Evolutionary conservation across 2,329 filamentous ascomycete genomes (phyloP).

Genomic region (Cercospora zeae-maydis): DNA sequence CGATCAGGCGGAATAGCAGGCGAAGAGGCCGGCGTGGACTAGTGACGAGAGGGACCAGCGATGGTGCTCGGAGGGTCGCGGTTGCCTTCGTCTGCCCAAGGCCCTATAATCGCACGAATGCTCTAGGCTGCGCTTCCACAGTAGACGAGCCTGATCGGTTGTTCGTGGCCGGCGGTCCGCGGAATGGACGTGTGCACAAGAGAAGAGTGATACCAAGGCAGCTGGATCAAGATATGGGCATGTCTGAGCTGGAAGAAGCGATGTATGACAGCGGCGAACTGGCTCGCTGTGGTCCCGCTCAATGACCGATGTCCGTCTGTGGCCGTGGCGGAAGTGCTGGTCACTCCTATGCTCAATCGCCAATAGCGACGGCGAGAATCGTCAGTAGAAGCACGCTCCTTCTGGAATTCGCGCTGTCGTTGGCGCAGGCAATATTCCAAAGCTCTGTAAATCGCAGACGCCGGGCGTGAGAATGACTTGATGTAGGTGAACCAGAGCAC

Average conservation of each 20-base stretch:
- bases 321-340: background rate
- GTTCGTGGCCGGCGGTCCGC: background rate
- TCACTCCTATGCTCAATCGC: background rate
- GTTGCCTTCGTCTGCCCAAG: background rate
- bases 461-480: background rate
- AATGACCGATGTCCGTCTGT: background rate
- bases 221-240: background rate
- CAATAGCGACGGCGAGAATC: background rate
- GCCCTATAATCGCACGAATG: background rate
- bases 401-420: background rate
- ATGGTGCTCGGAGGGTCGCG: background rate
- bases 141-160: background rate
- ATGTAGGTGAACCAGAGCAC: background rate
- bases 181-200: background rate
- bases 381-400: background rate
- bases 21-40: background rate
- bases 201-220: background rate
- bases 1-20: background rate
- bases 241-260: background rate
- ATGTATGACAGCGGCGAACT: background rate
- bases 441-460: background rate
- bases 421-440: background rate
- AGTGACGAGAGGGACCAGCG: background rate
- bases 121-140: background rate
- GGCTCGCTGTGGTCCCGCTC: background rate